A percentile compares a stretch with the other conserved stretches of the same genome.
phyloP scores from a whole-genome alignment of 2,329 filamentous ascomycete genomes.

The Plenodomus tracheiphilus region DNA sequence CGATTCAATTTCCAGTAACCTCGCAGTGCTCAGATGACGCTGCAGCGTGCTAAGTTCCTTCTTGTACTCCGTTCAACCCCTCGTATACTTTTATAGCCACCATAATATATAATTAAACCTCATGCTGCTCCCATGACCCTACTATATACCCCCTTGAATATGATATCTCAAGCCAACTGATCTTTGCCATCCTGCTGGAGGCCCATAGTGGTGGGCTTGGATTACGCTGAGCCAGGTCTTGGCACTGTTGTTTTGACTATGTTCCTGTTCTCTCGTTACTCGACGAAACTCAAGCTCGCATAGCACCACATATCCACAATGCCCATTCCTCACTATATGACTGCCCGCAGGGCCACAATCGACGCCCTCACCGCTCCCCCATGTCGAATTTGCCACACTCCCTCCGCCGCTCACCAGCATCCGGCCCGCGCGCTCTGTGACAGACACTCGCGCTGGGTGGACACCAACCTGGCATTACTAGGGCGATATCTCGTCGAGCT shows the following conservation, averaged over 20 bases:
- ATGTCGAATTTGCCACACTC: background rate
- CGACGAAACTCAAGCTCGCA: background rate
- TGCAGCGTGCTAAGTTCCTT: background rate
- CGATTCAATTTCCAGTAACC: background rate
- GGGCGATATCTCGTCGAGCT: background rate
- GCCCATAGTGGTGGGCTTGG: too few relatives aligned
- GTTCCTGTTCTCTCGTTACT: background rate
- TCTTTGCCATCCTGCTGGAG: too few relatives aligned
- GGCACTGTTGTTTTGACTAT: background rate
- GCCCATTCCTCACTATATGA: too few relatives aligned
- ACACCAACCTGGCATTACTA: background rate
- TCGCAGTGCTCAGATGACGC: background rate
- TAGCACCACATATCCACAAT: too few relatives aligned
- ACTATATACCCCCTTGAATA: too few relatives aligned
- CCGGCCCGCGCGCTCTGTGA: background rate
- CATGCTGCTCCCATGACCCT: too few relatives aligned
- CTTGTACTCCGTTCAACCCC: background rate
- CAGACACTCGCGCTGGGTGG: background rate
- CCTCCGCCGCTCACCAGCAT: background rate
- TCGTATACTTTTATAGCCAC: background rate
- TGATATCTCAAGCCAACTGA: too few relatives aligned
- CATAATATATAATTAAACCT: background rate
- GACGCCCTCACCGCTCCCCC: background rate
- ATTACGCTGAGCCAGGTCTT: background rate
- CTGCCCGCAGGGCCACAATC: background rate